phyloP scores from a whole-genome alignment of 1,284 basidiomycete genomes.

The Ustilago lituana region DNA sequence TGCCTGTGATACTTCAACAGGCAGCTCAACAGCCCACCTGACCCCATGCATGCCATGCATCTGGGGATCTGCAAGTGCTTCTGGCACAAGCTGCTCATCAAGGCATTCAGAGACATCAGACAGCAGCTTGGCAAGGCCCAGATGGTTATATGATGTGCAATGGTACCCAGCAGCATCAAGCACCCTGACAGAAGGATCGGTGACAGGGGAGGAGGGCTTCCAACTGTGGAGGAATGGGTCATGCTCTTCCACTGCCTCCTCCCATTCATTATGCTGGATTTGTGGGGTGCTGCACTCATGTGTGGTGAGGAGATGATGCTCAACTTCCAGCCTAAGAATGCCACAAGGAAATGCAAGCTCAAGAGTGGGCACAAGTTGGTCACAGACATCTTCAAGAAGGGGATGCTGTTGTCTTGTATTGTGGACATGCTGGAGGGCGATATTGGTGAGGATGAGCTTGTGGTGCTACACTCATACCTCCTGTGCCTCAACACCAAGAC shows the following conservation, averaged over 20 bases:
- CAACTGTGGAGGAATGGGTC: slow-evolving; percentile 1
- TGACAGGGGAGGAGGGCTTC: background rate
- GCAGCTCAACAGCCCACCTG: background rate
- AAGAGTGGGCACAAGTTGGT: background rate
- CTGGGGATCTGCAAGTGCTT: background rate
- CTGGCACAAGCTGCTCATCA: background rate
- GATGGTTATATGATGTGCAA: background rate
- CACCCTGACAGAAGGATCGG: background rate
- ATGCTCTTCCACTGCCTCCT: background rate
- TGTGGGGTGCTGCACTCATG: background rate
- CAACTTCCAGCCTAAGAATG: background rate
- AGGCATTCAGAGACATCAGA: background rate
- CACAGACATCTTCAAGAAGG: slow-evolving; percentile 1
- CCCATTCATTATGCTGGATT: background rate
- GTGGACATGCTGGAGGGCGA: background rate
- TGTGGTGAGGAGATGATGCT: no score
- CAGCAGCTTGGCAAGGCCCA: background rate
- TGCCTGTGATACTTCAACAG: background rate
- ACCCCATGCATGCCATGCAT: slow-evolving; percentile 1
- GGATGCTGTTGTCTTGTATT: slow-evolving; percentile 2
- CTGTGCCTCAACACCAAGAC: background rate
- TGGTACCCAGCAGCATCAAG: background rate
- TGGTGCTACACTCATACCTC: background rate
- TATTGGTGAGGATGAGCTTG: background rate
- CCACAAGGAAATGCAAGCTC: background rate